A percentile compares a stretch with the other conserved stretches of the same genome.
These are phyloP conservation scores for Sphaerulina vaccinii DNA, from an alignment of 2,329 filamentous ascomycete genomes.

Conservation along the genomic window DNA sequence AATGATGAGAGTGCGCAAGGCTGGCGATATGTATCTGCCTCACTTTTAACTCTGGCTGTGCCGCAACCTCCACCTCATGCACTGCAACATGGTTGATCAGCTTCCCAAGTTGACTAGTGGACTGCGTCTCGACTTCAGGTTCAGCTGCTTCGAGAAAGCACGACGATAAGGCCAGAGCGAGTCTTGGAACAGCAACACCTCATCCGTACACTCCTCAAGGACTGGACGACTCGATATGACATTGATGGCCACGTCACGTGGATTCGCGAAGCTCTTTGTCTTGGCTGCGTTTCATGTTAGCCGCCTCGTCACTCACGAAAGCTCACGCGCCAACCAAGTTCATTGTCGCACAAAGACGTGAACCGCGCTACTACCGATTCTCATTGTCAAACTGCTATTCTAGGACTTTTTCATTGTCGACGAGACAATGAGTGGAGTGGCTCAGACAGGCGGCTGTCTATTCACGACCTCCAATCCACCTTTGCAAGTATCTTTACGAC, in stretches of 20 bases:
- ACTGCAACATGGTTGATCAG: too few species aligned
- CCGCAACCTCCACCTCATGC: too few species aligned
- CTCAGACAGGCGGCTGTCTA: background rate
- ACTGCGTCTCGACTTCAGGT: too few species aligned
- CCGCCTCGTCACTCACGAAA: conserved; percentile 8
- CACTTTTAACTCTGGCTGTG: too few species aligned
- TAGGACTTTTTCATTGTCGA: conserved; percentile 5
- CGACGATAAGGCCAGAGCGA: too few species aligned
- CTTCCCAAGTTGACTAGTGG: too few species aligned
- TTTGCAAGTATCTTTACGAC: conserved; percentile 1
- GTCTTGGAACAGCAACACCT: background rate
- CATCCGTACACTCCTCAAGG: background rate
- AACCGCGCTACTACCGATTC: conserved; percentile 2
- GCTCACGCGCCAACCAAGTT: conserved; percentile 5
- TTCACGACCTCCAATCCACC: background rate
- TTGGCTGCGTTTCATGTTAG: conserved; percentile 11
- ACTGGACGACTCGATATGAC: background rate
- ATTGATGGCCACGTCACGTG: background rate
- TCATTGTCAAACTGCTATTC: conserved; percentile 10
- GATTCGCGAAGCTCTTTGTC: background rate
- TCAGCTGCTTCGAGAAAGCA: too few species aligned
- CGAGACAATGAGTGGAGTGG: conserved; percentile 1
- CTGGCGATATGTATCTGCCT: background rate
- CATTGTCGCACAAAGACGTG: background rate
- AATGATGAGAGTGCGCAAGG: too few species aligned